Evolutionary conservation across 1,284 basidiomycete genomes (phyloP), one percentile per base, ranked within the genome.

Genomic region (Xerocomus nothofagi): DNA sequence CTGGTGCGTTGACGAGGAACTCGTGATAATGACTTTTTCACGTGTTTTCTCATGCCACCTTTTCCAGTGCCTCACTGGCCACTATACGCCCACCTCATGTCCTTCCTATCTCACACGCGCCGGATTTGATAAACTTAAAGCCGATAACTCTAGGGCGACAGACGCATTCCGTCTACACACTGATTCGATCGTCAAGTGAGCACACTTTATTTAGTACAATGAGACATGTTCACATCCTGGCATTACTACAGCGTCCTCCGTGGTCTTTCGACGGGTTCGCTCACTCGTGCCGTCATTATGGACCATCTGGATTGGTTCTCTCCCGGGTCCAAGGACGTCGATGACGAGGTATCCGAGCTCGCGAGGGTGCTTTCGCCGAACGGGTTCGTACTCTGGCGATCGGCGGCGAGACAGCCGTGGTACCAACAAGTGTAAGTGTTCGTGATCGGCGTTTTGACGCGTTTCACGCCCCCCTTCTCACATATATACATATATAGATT

Each of bases 251-350:
- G 82, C 53, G 82, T 84, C 4, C 70, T 87, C 6, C 72, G 74
- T 17, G 81, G 81, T 21, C 71, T 88, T n/a, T 67, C 73, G 1
- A 66, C 73, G 39, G 71, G 69, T 39, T 79, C 76, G 15, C 70
- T 89, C 32, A 86, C 85, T 29, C 79, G 82, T 36, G 78, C 80
- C 10, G 79, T 92, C 49, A 75, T 89, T 47, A 92, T 93, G 90
- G 90, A 92, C 67, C 85, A 87, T 52, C 76, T 89, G 55, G 88
- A 89, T 61, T 88, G 84, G 87, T 89, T 88, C 65, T 68, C 77
- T 27, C 81, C 80, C 2, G 80, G 79, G 18, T 75, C 80, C 4
- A 64, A 70, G 49, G 84, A 83, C 47, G 78, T 80, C 15, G 79
- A 85, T 47, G 75, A 81, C 39, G 86, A 90, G 62, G 75, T 88